Percentiles rank a stretch among this genome's conserved stretches.
Conservation (phyloP, 2,329 filamentous ascomycete genomes). For the Exophiala viscosa region DNA sequence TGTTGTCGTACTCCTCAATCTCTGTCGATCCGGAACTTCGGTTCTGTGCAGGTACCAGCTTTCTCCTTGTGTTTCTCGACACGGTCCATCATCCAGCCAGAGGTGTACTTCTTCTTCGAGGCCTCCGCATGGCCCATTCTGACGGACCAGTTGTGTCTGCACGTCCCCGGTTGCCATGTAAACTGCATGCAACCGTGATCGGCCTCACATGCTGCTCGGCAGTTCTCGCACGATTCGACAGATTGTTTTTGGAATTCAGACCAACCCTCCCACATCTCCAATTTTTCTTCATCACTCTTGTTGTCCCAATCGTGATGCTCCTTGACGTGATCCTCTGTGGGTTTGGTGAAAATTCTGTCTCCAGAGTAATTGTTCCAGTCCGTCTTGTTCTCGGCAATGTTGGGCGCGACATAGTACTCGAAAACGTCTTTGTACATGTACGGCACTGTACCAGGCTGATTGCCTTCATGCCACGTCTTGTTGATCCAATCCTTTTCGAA, state of each 20-base stretch:
- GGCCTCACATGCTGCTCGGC: conserved; percentile 14
- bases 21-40: background rate
- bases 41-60: conserved; percentile 9
- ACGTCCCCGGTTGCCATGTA: conserved; percentile 21
- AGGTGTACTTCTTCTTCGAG: conserved; percentile 10
- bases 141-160: conserved; percentile 17
- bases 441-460: conserved; percentile 12
- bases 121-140: conserved; percentile 13
- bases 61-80: conserved; percentile 15
- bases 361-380: conserved; percentile 24
- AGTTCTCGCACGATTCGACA: conserved; percentile 12
- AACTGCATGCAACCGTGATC: conserved; percentile 21
- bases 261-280: conserved; percentile 18
- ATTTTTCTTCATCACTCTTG: conserved; percentile 21
- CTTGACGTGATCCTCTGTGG: conserved; percentile 14
- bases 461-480: conserved; percentile 16
- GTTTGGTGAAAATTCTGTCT: conserved; percentile 20
- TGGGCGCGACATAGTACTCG: conserved; percentile 17
- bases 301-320: conserved; percentile 20
- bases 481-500: conserved; percentile 24
- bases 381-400: conserved; percentile 12
- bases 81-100: conserved; percentile 20
- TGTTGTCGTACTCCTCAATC: no score
- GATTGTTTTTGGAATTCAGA: conserved; percentile 12
- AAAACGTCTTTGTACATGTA: conserved; percentile 22